A percentile compares a stretch with the other conserved stretches of the same genome.
These are phyloP conservation scores for Melastoma malabathricum DNA, from an alignment of 345 rosid species.

Conservation along the genomic window DNA sequence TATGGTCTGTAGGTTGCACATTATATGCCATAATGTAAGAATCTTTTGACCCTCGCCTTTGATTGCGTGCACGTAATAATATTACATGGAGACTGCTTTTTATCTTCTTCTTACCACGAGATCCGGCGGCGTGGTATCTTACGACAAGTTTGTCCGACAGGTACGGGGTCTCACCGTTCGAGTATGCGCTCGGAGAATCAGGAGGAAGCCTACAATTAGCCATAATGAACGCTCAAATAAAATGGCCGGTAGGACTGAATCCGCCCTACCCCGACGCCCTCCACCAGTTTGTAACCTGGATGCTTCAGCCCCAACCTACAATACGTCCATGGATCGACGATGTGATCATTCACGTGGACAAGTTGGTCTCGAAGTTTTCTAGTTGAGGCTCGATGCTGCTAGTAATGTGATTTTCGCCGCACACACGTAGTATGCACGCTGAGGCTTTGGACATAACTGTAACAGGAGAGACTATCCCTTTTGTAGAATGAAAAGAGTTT, in stretches of 20 bases:
- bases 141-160: slow-evolving; percentile 15
- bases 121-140: neutral
- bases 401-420: too few relatives aligned
- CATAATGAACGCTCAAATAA: slow-evolving; percentile 76
- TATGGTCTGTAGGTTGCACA: slow-evolving; percentile 99
- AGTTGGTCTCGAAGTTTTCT: slow-evolving; percentile 71
- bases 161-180: slow-evolving; percentile 96
- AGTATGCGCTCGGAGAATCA: slow-evolving; percentile 92
- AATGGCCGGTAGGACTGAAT: slow-evolving; percentile 93
- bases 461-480: too few relatives aligned
- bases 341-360: slow-evolving; percentile 86
- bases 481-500: too few relatives aligned
- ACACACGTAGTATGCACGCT: too few relatives aligned
- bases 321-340: slow-evolving; percentile 85
- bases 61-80: too few relatives aligned
- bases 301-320: slow-evolving; percentile 88
- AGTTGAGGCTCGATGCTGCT: neutral
- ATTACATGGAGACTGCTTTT: too few relatives aligned
- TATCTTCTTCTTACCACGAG: too few relatives aligned
- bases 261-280: slow-evolving; percentile 83
- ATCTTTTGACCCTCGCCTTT: slow-evolving; percentile 1
- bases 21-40: slow-evolving; percentile 89
- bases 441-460: too few relatives aligned
- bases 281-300: slow-evolving; percentile 91
- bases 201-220: slow-evolving; percentile 97